Evolutionary conservation across 2,329 filamentous ascomycete genomes (phyloP).

Genomic region (Pseudofabraea citricarpa): DNA sequence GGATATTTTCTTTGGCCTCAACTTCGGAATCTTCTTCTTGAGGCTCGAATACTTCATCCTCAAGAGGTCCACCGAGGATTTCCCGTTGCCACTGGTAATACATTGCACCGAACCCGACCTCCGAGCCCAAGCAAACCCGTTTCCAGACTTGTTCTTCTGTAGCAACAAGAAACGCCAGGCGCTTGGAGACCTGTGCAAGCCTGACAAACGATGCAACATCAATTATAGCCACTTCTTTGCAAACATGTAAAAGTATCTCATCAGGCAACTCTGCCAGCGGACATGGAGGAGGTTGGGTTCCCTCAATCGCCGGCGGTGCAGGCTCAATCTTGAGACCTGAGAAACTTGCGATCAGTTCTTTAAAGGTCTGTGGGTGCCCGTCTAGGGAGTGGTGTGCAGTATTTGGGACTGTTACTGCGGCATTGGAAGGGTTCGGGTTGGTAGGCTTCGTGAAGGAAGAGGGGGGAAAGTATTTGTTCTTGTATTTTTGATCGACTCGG

Average conservation of each 20-base stretch:
- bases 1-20: no score
- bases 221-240: constrained; percentile 63
- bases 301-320: constrained; percentile 64
- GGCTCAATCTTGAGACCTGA: constrained; percentile 63
- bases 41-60: constrained; percentile 4
- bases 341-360: constrained; percentile 74
- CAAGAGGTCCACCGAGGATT: constrained; percentile 46
- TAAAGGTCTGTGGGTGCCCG: constrained; percentile 47
- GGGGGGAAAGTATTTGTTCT: constrained; percentile 83
- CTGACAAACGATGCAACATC: constrained; percentile 77
- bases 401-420: constrained; percentile 44
- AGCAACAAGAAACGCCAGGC: constrained; percentile 76
- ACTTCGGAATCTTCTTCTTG: no score
- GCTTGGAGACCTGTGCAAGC: constrained; percentile 77
- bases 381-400: constrained; percentile 53
- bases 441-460: constrained; percentile 41
- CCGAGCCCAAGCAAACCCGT: constrained; percentile 60
- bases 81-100: constrained; percentile 70
- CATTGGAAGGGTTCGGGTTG: constrained; percentile 37
- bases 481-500: constrained; percentile 79
- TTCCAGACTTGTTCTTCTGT: constrained; percentile 88
- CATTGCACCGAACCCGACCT: constrained; percentile 81
- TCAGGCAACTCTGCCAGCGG: constrained; percentile 74
- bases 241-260: constrained; percentile 78
- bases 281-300: constrained; percentile 69